Percentiles rank a stretch among this genome's conserved stretches.
These are phyloP conservation scores for Ceriops decandra DNA, from an alignment of 345 rosid genomes.

Conservation along the genomic window DNA sequence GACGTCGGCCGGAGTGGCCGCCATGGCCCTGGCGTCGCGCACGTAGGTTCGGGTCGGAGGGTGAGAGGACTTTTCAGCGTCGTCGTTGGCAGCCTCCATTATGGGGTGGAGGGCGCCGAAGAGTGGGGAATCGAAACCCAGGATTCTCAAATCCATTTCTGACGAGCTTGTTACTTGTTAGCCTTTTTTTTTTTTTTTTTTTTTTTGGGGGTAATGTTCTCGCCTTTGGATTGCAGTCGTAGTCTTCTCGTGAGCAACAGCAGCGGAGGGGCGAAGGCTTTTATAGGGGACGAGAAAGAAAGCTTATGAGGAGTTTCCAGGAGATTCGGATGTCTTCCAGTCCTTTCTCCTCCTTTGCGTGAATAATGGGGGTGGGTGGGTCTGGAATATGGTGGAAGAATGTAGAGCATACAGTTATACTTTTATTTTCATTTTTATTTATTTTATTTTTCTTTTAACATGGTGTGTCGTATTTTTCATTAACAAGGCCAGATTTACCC, in stretches of 20 bases:
- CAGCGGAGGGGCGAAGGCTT: neutral
- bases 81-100: neutral
- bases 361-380: accelerated
- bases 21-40: conserved; percentile 78
- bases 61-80: neutral
- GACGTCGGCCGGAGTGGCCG: conserved; percentile 77
- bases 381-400: too few relatives aligned
- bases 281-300: neutral
- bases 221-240: too few relatives aligned
- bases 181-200: too few relatives aligned
- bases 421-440: too few relatives aligned
- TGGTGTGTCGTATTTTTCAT: too few relatives aligned
- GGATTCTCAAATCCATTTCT: neutral
- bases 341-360: neutral
- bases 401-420: too few relatives aligned
- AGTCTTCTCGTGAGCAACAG: neutral
- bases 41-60: conserved; percentile 51
- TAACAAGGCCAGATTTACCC: too few relatives aligned
- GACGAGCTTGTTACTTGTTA: too few relatives aligned
- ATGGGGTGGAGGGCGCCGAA: neutral
- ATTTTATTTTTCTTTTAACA: too few relatives aligned
- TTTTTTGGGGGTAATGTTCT: too few relatives aligned
- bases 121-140: neutral
- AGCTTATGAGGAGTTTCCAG: neutral
- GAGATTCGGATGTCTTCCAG: neutral